Evolutionary conservation across 805 yeast species (phyloP), one percentile per base, ranked within the genome.

Genomic region (Saturnispora hagleri): DNA sequence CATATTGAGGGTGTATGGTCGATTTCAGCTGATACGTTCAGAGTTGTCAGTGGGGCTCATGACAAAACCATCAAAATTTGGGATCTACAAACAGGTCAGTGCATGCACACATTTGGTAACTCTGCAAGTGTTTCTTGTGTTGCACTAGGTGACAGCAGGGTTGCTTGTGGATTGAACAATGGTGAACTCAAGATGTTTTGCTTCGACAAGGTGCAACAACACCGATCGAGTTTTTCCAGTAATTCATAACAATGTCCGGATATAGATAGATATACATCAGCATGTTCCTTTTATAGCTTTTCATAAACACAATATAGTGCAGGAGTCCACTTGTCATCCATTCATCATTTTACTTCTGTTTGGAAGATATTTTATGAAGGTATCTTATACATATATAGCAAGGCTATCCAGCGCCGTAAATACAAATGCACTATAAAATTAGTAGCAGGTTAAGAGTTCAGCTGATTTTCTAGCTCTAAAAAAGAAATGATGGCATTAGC

Each of bases 1-100:
- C 99, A 93, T 64, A 89, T 91, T 51, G 98, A 93, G 68, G 99
- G 99, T 22, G 96, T 93, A 18, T 91, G 98, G 97, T 89, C 91
- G 43, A 85, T 93, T 51, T 89, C 93, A 17, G 96, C 97, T 0
- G 98, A 93, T 70, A 89, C 90, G 40, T 93, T 93, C 74, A 77
- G 99, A 58, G 86, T 93, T 44, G 86, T 91, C 10, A 83, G 93
- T 60, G 98, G 98, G 1, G 90, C 97, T 1, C 97, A 93, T 63
- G 99, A 93, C 71, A 78, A 89, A 56, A 73, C 81, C 35, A 87
- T 87, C 55, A 91, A 86, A 66, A 86, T 93, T 6, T 93, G 99
- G 99, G 99, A 93, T 65, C 73, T 93, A 55, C 97, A 93, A 67
- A 82, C 84, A 58, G 98, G 99, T 20, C 84, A 84, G 63, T 89